Evolutionary conservation across 768 basidiomycete genomes (phyloP).

Genomic region (Serendipita sp.): DNA sequence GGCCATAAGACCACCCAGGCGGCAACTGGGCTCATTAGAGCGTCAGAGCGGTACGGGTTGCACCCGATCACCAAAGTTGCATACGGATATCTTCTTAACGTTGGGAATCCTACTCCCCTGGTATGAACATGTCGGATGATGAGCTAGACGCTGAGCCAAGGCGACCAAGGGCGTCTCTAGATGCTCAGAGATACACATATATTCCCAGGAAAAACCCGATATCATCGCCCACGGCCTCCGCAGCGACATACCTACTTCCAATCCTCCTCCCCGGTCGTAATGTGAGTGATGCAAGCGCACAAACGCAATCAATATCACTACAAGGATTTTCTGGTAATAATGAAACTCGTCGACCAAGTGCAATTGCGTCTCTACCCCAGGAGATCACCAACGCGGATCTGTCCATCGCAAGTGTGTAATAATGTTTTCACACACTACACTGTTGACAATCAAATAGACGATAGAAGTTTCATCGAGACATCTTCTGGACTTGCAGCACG

Average conservation of each 20-base stretch:
- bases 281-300: not conserved
- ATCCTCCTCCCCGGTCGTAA: not conserved
- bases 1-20: too few species aligned
- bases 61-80: too few species aligned
- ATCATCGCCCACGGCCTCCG: not conserved
- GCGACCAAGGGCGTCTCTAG: not conserved
- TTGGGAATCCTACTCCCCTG: not conserved
- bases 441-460: constrained; percentile 28
- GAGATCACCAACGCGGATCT: constrained; percentile 12
- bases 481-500: constrained; percentile 60
- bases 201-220: not conserved
- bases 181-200: not conserved
- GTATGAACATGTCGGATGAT: not conserved
- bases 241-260: not conserved
- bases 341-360: not conserved
- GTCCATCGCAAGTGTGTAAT: constrained; percentile 11
- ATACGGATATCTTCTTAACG: too few species aligned
- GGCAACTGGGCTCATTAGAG: too few species aligned
- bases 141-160: not conserved
- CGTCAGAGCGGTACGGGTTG: too few species aligned
- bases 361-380: not conserved
- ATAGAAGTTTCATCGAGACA: constrained; percentile 67
- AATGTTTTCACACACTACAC: not conserved
- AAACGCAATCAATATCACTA: not conserved
- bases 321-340: not conserved